These are phyloP conservation scores for Magnusiomyces clavatus DNA, from an alignment of 1,139 yeast genomes.

Conservation along the genomic window DNA sequence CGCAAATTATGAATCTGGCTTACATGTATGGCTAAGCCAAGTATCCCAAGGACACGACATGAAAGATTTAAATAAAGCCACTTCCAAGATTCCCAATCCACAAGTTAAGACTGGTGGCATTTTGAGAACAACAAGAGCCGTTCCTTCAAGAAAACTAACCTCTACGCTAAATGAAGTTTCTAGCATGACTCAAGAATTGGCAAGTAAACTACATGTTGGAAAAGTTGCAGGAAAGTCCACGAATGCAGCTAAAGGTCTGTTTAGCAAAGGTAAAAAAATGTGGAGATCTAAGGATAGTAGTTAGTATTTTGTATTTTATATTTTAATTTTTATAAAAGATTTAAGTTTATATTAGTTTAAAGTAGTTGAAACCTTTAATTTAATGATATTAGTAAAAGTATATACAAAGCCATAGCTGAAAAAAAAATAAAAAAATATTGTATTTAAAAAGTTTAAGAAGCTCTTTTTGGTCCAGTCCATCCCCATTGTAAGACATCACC, in stretches of 20 bases:
- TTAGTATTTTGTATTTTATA: neutral
- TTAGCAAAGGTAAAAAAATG: constrained; percentile 30
- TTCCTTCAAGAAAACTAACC: constrained; percentile 12
- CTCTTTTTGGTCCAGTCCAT: neutral
- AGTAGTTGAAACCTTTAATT: too few relatives aligned
- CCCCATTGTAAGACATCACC: constrained; percentile 1
- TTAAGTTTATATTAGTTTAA: neutral
- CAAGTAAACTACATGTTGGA: constrained; percentile 19
- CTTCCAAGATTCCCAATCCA: constrained; percentile 18
- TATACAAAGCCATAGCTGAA: too few relatives aligned
- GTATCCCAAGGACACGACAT: constrained; percentile 15
- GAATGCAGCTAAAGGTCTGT: constrained; percentile 31
- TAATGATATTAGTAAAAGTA: too few relatives aligned
- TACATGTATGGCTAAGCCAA: constrained; percentile 29
- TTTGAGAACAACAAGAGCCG: neutral
- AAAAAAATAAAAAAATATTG: too few relatives aligned
- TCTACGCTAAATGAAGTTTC: constrained; percentile 5
- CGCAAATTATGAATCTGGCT: constrained; percentile 30
- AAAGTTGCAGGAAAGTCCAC: constrained; percentile 31
- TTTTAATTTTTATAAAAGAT: neutral
- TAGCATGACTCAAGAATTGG: constrained; percentile 7
- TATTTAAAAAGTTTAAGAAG: neutral
- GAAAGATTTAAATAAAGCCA: neutral
- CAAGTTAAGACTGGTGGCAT: constrained; percentile 21
- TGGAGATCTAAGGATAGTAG: too few relatives aligned